Evolutionary conservation across 768 basidiomycete genomes (phyloP), one percentile per base, ranked within the genome.

Genomic region (Phylloporus scabripes): DNA sequence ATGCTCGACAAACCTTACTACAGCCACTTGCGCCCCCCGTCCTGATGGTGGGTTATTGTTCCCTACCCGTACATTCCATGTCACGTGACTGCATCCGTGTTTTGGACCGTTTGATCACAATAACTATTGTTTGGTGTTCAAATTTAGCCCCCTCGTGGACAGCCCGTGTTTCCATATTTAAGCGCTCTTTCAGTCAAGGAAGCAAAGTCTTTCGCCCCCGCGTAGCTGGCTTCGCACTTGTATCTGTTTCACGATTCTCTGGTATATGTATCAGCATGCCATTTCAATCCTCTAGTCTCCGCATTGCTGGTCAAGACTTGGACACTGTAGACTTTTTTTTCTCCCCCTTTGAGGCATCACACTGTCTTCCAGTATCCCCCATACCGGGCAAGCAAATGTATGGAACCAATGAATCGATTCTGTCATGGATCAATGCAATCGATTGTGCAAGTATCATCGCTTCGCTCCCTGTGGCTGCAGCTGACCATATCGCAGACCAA

Each of bases 231-330:
- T 67, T 44, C 61, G 56, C 67, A 5, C 20, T 28, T 46, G 54
- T 56, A 46, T 37, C 42, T 45, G 46, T 53, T 50, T 50, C 47
- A 41, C 46, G 38, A 28, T 41, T 40, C 21, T n/a, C 45, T 40
- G 46, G 36, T 39, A 41, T 45, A 53, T 52, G 37, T 45, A 42
- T 42, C 47, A 42, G n/a, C 39, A 65, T 65, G 62, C 12, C 56
- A 18, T 53, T 53, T 48, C 56, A 45, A 48, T n/a, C 46, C 41
- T 49, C 55, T 42, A 42, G 46, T 55, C 48, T 46, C 31, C 58
- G 46, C 54, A 39, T 65, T 58, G 63, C 67, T 63, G 67, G 65
- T 52, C 63, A 61, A 62, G 49, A 57, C 37, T 55, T 47, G 38
- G 53, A 43, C 34, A 40, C 47, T n/a, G 14, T 44, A 12, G 42